phyloP scores from a whole-genome alignment of 1,139 yeast species.

The Debaryomyces psychrophilus region DNA sequence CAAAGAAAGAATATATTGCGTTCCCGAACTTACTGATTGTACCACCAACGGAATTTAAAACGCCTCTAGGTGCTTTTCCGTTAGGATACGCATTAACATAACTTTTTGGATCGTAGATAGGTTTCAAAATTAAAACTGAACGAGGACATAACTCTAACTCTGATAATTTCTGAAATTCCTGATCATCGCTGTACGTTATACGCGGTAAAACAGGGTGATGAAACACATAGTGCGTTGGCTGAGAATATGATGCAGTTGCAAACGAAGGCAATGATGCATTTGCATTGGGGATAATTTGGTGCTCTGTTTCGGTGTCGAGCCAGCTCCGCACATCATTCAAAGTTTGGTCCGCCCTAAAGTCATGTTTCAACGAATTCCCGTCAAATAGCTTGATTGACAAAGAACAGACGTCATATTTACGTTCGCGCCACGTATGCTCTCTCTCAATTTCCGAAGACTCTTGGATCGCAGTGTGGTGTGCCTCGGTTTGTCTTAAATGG shows the following conservation, averaged over 20 bases:
- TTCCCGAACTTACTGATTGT: constrained; percentile 25
- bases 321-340: constrained; percentile 61
- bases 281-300: constrained; percentile 37
- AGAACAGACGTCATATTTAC: constrained; percentile 31
- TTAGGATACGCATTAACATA: constrained; percentile 20
- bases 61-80: constrained; percentile 18
- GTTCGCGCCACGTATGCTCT: neutral
- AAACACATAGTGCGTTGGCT: constrained; percentile 41
- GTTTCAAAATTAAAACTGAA: constrained; percentile 67
- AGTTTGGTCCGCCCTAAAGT: constrained; percentile 45
- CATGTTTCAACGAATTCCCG: constrained; percentile 52
- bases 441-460: neutral
- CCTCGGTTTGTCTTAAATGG: constrained; percentile 11
- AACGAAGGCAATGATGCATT: constrained; percentile 38
- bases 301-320: constrained; percentile 58
- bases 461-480: neutral
- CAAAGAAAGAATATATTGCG: constrained; percentile 47
- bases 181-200: constrained; percentile 46
- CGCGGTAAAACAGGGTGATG: constrained; percentile 44
- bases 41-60: constrained; percentile 20
- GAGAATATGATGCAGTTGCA: constrained; percentile 36
- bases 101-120: constrained; percentile 39
- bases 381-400: constrained; percentile 57
- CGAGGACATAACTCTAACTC: constrained; percentile 63
- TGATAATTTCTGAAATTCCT: constrained; percentile 52